phyloP scores from a whole-genome alignment of 495 filamentous ascomycete genomes.

The Neurospora sp. region DNA sequence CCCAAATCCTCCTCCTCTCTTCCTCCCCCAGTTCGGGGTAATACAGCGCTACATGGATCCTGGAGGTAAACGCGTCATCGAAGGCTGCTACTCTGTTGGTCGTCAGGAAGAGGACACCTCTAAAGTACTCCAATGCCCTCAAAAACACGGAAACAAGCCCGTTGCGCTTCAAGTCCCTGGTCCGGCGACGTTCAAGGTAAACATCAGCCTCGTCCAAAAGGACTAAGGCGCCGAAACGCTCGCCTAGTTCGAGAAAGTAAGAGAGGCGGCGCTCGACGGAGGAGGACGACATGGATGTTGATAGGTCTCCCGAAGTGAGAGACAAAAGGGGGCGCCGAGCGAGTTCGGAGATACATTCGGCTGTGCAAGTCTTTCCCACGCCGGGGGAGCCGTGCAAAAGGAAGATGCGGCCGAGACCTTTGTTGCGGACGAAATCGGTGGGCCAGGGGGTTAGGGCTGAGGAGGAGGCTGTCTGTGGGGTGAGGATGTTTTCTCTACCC shows the following conservation, averaged over 20 bases:
- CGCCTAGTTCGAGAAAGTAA: constrained; percentile 30
- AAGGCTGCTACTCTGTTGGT: constrained; percentile 36
- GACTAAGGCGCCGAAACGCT: constrained; percentile 34
- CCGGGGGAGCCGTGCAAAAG: constrained; percentile 45
- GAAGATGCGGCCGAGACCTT: constrained; percentile 41
- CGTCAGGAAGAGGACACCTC: constrained; percentile 31
- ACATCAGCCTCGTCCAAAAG: constrained; percentile 38
- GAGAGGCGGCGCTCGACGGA: constrained; percentile 27
- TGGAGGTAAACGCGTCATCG: constrained; percentile 31
- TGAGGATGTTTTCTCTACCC: neutral
- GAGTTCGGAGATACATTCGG: constrained; percentile 33
- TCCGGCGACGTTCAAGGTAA: constrained; percentile 53
- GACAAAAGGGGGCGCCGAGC: constrained; percentile 27
- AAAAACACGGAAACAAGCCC: constrained; percentile 60
- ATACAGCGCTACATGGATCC: constrained; percentile 36
- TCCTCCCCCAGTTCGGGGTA: constrained; percentile 25
- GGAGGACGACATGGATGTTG: constrained; percentile 14
- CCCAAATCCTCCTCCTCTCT: constrained; percentile 29
- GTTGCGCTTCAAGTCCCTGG: constrained; percentile 65
- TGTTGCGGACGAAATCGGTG: constrained; percentile 35
- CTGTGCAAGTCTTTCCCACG: constrained; percentile 41
- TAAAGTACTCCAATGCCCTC: constrained; percentile 34
- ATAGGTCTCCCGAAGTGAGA: constrained; percentile 31
- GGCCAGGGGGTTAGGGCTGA: constrained; percentile 23
- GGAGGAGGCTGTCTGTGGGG: constrained; percentile 13